Base-by-base conservation (phyloP, 2,329 filamentous ascomycete genomes). In the Metarhizium robertsii region DNA sequence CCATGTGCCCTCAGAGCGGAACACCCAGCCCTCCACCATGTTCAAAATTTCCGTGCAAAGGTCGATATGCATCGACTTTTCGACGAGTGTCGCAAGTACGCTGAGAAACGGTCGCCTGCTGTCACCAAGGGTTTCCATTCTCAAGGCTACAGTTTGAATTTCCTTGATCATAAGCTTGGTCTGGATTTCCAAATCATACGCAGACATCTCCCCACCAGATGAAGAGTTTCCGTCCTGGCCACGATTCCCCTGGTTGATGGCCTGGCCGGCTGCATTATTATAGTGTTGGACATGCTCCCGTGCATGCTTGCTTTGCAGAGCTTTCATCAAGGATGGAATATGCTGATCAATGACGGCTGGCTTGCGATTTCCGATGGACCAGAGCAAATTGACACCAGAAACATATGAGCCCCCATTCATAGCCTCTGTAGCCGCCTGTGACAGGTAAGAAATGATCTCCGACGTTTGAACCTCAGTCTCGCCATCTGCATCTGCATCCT, bases 1-100 rank as follows among this genome's bases (percentile, higher is more conserved):
- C 80, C 94, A 96, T 2, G 91, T 94, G 60, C 96, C 94, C 57
- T 90, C 92, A 0, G 90, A 94, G 61, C 90, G 84, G 76, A 99
- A 99, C 6, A 99, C 89, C 95, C 95, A 99, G 36, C 80, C 82
- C 68, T 97, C 92, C 4, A 96, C 92, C 82, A 99, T 92, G 52
- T 87, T 84, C 32, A 99, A 75, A 54, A 99, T 92, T 73, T 96
- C 96, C 65, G 90, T 87, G 70, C 94, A 97, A 7, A 99, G 80
- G 20, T 84, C 80, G 56, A 87, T 87, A 66, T 92, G 94, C 70
- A 89, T 82, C 1, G 94, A 97, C 67, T 96, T 94, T 70, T 99
- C 94, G 3, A 99, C 92, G 25, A 99, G 79, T 18, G 92, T 94
- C 4, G 94, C 94, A 38, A 99, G 77, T 4, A 97, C 92, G 66